Evolutionary conservation across 257 asterid species (phyloP).

Genomic region (Salvia splendens): DNA sequence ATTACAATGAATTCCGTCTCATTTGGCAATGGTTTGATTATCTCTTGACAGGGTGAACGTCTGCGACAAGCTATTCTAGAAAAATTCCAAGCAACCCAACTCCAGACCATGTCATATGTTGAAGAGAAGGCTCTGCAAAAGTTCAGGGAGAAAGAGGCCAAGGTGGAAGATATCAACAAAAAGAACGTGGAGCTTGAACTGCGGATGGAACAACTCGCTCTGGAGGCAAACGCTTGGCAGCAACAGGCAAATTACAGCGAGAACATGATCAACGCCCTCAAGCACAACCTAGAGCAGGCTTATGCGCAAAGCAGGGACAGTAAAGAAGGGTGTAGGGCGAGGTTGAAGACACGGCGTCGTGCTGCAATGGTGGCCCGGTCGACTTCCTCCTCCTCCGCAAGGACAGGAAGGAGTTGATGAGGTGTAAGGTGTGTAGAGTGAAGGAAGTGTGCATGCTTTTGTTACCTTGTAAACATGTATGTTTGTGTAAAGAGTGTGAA

Average conservation of each 20-base stretch:
- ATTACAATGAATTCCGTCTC: neutral
- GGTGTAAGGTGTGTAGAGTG: slow-evolving; percentile 82
- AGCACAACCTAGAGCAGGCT: slow-evolving; percentile 69
- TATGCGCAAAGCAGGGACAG: slow-evolving; percentile 78
- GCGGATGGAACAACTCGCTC: slow-evolving; percentile 64
- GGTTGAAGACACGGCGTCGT: slow-evolving; percentile 85
- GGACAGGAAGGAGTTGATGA: slow-evolving; percentile 65
- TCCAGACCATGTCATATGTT: slow-evolving; percentile 72
- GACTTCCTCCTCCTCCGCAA: slow-evolving; percentile 50
- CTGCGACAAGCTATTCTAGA: slow-evolving; percentile 72
- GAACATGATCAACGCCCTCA: slow-evolving; percentile 72
- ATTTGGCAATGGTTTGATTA: neutral
- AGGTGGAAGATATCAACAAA: slow-evolving; percentile 70
- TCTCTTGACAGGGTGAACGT: slow-evolving; percentile 67
- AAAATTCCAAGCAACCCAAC: slow-evolving; percentile 82
- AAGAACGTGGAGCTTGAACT: slow-evolving; percentile 79
- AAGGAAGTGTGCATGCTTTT: slow-evolving; percentile 81
- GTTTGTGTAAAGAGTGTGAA: slow-evolving; percentile 92
- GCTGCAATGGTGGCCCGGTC: slow-evolving; percentile 61
- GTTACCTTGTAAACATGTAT: slow-evolving; percentile 95
- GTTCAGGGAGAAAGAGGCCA: slow-evolving; percentile 75
- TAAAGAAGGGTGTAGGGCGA: slow-evolving; percentile 98
- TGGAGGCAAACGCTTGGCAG: slow-evolving; percentile 90
- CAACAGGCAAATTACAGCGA: slow-evolving; percentile 81
- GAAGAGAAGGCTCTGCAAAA: slow-evolving; percentile 78